Evolutionary conservation across 2,329 filamentous ascomycete species (phyloP), one percentile per base, ranked within the genome.

Genomic region (Pseudogymnoascus sp.): DNA sequence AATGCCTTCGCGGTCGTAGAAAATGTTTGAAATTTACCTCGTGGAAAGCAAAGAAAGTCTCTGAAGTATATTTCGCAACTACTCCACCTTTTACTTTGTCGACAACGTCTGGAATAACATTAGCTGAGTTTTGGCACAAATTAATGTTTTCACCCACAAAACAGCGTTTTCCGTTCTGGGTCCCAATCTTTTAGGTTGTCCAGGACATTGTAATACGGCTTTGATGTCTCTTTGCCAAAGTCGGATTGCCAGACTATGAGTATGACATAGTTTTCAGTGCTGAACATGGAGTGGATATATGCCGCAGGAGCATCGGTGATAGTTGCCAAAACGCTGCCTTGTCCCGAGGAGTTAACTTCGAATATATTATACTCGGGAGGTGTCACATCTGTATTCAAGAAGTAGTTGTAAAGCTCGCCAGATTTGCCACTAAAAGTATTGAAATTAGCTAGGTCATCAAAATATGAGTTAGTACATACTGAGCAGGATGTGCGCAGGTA

Each of bases 381-480:
- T 0, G 70, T 71, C 0, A 72, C 74, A 0, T 85, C 86, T n/a
- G 89, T 72, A 0, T 85, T 80, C 17, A 93, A 81, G 70, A 95
- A 93, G 76, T 84, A 93, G 75, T 93, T 95, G 79, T 84, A 93
- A 10, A 89, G 71, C 66, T 93, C 89, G 9, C 90, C 90, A 0
- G 87, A 91, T 0, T 76, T 73, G 0, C 87, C 17, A 89, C 72
- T 0, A 80, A 82, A 0, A 90, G 90, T 11, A 78, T 83, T 9
- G 93, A 79, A 0, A 83, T 79, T 0, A 88, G 86, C 71, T 93
- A 86, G 15, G 95, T 77, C 11, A 11, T 4, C 10, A 37, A 71
- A 1, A 71, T 70, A 70, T 93, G 89, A 0, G 73, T 73, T 0
- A 84, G 82, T n/a, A 84, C 72, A 0, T 90, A 88, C 70, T 93